Conservation (phyloP, 768 basidiomycete species). For the Hygrocybe coccinea region DNA sequence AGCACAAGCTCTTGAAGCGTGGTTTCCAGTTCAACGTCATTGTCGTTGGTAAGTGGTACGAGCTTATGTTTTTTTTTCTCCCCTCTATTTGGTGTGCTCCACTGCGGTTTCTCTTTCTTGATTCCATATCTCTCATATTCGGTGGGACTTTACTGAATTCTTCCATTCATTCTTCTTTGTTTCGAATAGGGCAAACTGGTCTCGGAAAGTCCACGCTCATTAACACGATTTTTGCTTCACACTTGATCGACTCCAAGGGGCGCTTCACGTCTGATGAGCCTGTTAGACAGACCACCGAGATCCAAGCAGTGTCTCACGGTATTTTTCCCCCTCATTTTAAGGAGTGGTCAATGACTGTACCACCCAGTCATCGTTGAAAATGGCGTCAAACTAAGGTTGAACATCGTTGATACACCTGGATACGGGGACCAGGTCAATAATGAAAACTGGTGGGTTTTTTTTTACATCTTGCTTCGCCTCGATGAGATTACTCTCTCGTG, state of each 20-base stretch:
- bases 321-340: constrained; percentile 3
- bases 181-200: constrained; percentile 80
- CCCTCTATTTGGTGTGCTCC: not conserved
- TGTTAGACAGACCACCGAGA: constrained; percentile 93
- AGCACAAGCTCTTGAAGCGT: constrained; percentile 97
- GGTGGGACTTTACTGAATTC: not conserved
- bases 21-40: constrained; percentile 99
- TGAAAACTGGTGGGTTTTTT: constrained; percentile 76
- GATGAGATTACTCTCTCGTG: no score
- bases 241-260: constrained; percentile 97
- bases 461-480: constrained; percentile 8
- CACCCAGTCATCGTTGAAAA: constrained; percentile 88
- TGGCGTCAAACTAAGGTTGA: constrained; percentile 87
- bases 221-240: constrained; percentile 98
- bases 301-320: constrained; percentile 94
- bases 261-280: constrained; percentile 83
- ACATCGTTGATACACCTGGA: constrained; percentile 98
- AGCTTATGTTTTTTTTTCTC: not conserved
- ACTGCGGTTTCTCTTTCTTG: constrained; percentile 2
- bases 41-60: constrained; percentile 70
- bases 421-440: constrained; percentile 99
- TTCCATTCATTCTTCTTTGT: not conserved
- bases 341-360: not conserved
- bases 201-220: constrained; percentile 98
- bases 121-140: not conserved